Conservation (phyloP, 2,329 filamentous ascomycete species). For the Colletotrichum navitas region DNA sequence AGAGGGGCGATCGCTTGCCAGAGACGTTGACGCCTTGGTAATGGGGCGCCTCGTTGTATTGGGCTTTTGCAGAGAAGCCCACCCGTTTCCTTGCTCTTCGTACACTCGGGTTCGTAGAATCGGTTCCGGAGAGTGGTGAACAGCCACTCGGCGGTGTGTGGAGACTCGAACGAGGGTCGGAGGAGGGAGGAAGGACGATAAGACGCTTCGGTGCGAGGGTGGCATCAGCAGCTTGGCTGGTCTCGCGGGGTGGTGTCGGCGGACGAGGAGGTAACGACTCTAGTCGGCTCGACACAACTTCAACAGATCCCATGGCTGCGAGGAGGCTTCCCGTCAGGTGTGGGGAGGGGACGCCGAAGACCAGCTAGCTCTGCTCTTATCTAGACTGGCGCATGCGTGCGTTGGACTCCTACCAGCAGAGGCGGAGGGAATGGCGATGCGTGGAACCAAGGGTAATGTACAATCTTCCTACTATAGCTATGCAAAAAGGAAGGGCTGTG, state of each 20-base stretch:
- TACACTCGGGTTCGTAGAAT: conserved; percentile 58
- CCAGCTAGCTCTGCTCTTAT: conserved; percentile 25
- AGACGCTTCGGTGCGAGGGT: conserved; percentile 51
- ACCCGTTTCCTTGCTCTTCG: conserved; percentile 65
- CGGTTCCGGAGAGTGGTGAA: conserved; percentile 58
- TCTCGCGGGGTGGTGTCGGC: conserved; percentile 76
- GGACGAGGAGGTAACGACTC: conserved; percentile 69
- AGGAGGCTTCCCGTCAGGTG: conserved; percentile 37
- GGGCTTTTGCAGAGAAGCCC: conserved; percentile 68
- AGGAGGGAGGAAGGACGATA: conserved; percentile 52
- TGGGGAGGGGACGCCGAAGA: conserved; percentile 24
- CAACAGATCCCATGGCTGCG: conserved; percentile 56
- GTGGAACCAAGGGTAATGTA: conserved; percentile 18
- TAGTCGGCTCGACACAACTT: conserved; percentile 57
- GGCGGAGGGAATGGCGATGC: conserved; percentile 12
- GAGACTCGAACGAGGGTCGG: conserved; percentile 56
- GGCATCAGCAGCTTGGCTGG: conserved; percentile 54
- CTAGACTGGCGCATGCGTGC: conserved; percentile 32
- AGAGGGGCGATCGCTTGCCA: conserved; percentile 56
- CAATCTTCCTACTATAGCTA: conserved; percentile 11
- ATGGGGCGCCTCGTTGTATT: conserved; percentile 67
- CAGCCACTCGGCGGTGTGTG: conserved; percentile 67
- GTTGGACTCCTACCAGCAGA: conserved; percentile 27
- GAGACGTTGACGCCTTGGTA: conserved; percentile 56
- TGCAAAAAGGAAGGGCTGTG: conserved; percentile 16